Conservation (phyloP, 2,329 filamentous ascomycete species). For the Elsinoe arachidis region DNA sequence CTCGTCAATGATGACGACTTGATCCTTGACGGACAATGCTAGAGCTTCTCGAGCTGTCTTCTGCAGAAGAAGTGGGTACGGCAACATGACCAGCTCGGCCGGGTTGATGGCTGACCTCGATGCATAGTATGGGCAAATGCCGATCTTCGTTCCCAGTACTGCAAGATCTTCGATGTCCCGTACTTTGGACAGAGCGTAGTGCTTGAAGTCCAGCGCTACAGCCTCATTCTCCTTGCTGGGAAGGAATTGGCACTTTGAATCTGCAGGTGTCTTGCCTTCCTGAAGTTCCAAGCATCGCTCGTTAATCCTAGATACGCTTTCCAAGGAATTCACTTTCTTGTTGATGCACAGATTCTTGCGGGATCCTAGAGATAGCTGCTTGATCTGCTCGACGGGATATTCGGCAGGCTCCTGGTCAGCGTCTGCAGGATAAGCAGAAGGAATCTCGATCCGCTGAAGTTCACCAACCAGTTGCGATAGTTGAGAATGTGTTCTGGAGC, state of each 20-base stretch:
- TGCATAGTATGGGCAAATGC: constrained; percentile 94
- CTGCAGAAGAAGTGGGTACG: constrained; percentile 84
- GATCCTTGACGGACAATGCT: constrained; percentile 73
- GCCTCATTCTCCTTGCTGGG: constrained; percentile 67
- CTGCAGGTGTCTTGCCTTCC: constrained; percentile 53
- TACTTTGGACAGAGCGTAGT: constrained; percentile 72
- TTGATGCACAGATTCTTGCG: constrained; percentile 89
- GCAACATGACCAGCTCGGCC: constrained; percentile 80
- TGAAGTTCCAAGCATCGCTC: constrained; percentile 88
- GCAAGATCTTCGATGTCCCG: constrained; percentile 91
- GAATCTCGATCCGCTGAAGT: constrained; percentile 66
- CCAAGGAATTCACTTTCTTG: constrained; percentile 62
- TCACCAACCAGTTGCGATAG: constrained; percentile 81
- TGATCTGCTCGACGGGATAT: constrained; percentile 52
- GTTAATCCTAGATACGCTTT: constrained; percentile 72
- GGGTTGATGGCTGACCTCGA: constrained; percentile 72
- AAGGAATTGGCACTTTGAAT: constrained; percentile 66
- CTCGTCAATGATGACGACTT: constrained; percentile 93
- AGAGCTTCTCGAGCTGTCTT: constrained; percentile 80
- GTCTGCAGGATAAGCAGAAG: constrained; percentile 50
- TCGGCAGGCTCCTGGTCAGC: constrained; percentile 4
- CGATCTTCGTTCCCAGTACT: constrained; percentile 64
- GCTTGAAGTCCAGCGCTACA: constrained; percentile 71
- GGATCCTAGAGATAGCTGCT: constrained; percentile 75
- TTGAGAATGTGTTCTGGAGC: constrained; percentile 87